These are phyloP conservation scores for Cenchrus fungigraminus DNA, from an alignment of 176 grass and related monocot genomes.

Conservation along the genomic window DNA sequence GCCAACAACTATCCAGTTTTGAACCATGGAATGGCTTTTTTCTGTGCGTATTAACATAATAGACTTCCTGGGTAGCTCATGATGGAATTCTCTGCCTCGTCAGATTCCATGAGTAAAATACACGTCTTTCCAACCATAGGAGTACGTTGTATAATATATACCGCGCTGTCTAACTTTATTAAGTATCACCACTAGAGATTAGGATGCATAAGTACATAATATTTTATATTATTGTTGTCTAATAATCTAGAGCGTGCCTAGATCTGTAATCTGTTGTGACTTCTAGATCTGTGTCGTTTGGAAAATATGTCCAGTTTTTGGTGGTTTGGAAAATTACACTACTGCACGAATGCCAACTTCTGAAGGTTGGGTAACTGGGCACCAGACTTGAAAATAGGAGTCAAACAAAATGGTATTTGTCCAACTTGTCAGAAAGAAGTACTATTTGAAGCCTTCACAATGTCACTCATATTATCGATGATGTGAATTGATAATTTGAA, in stretches of 20 bases:
- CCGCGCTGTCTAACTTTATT: neutral
- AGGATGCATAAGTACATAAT: constrained; percentile 9
- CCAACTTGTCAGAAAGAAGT: neutral
- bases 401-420: neutral
- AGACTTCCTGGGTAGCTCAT: neutral
- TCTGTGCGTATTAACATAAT: neutral
- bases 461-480: constrained; percentile 10
- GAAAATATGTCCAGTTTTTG: neutral
- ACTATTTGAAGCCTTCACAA: neutral
- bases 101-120: constrained; percentile 43
- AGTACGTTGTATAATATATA: constrained; percentile 44
- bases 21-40: constrained; percentile 28
- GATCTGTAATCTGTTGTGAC: neutral
- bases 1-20: neutral
- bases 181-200: constrained; percentile 4
- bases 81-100: constrained; percentile 18
- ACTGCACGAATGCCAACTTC: neutral
- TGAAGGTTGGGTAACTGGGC: constrained; percentile 14
- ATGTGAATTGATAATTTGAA: neutral
- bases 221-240: neutral
- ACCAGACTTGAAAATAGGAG: constrained; percentile 13
- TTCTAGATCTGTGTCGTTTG: neutral
- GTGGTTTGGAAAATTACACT: constrained; percentile 2
- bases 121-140: constrained; percentile 28
- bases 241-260: neutral